Base-by-base conservation (phyloP, 441 rosid species). In the Adansonia gregorii region DNA sequence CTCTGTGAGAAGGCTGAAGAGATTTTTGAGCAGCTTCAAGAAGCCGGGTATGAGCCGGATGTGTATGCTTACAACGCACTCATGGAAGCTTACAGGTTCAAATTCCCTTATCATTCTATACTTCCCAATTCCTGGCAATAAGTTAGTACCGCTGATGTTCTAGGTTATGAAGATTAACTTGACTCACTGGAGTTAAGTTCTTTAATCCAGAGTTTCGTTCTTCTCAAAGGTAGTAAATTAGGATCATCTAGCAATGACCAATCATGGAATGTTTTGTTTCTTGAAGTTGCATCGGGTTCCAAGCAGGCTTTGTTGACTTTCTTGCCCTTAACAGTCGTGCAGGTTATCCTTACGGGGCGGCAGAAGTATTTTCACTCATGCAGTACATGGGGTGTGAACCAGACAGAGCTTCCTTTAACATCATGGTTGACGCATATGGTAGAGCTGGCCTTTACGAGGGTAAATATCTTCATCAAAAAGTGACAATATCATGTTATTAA, bases 1-100 rank as follows among this genome's bases (percentile, higher is more conserved):
- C 94, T 91, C 2, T 95, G 98, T 70, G 94, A 95, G 82, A 95
- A 92, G 84, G 98, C 98, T 1, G 96, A 95, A 79, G 98, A 95
- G 83, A 87, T 90, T 65, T 95, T 95, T 75, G 98, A 95, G 88
- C 93, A 86, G 91, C 83, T 95, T 81, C 98, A 95, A 77, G 93
- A 91, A 84, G 91, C 89, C 75, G 95, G 97, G 22, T 84, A 70
- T 78, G 98, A 93, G 81, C 98, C 98, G 39, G 98, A 95, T 80
- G 98, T 91, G 3, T 95, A 93, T 81, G 92, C 87, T 74, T 95
- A 95, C 74, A 93, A 93, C 81, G 98, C 98, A 12, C 96, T 95
- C 77, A 91, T 95, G 94, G 98, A 95, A 79, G 88, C 96, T 64
- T 92, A 93, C 88, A 89, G 97, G 98, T 92, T 54, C 55, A 78